Percentiles rank a stretch among this genome's conserved stretches.
These are phyloP conservation scores for Microthyrium microscopicum DNA, from an alignment of 2,329 filamentous ascomycete species.

Conservation along the genomic window DNA sequence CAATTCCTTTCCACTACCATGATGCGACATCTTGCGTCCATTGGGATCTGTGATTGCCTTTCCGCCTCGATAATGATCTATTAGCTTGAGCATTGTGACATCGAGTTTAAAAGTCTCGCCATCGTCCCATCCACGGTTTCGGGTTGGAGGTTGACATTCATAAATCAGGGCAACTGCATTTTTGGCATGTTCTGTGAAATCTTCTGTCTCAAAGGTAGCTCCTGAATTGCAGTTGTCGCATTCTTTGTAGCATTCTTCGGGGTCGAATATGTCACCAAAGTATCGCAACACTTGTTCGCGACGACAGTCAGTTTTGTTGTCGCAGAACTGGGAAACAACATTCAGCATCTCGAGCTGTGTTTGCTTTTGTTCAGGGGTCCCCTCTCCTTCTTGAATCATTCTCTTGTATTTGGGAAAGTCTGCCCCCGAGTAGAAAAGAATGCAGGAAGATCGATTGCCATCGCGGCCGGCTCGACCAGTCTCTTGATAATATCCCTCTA, in stretches of 20 bases:
- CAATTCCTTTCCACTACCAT: conserved; percentile 48
- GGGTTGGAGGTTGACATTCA: too few relatives aligned
- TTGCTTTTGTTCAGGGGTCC: conserved; percentile 61
- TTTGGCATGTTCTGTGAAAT: conserved; percentile 61
- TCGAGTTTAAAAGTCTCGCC: conserved; percentile 16
- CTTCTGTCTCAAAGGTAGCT: conserved; percentile 51
- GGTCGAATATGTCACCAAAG: conserved; percentile 72
- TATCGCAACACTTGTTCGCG: conserved; percentile 81
- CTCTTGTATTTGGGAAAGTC: conserved; percentile 59
- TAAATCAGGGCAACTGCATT: conserved; percentile 54
- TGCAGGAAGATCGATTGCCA: conserved; percentile 72
- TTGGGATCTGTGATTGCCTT: conserved; percentile 37
- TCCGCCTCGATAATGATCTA: conserved; percentile 67
- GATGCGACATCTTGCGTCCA: conserved; percentile 38
- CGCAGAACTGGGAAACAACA: conserved; percentile 72
- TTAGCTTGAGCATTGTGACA: conserved; percentile 62
- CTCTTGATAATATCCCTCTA: conserved; percentile 97
- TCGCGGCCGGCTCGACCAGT: conserved; percentile 90
- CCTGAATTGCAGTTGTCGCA: conserved; percentile 85
- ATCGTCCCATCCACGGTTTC: too few relatives aligned
- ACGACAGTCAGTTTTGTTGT: conserved; percentile 76
- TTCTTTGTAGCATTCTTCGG: conserved; percentile 50
- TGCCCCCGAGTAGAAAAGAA: conserved; percentile 69
- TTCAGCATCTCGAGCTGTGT: conserved; percentile 74
- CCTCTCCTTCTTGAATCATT: conserved; percentile 73